Conservation (phyloP, 192 early-diverging fungal genomes). For the Fimicolochytrium jonesii region DNA sequence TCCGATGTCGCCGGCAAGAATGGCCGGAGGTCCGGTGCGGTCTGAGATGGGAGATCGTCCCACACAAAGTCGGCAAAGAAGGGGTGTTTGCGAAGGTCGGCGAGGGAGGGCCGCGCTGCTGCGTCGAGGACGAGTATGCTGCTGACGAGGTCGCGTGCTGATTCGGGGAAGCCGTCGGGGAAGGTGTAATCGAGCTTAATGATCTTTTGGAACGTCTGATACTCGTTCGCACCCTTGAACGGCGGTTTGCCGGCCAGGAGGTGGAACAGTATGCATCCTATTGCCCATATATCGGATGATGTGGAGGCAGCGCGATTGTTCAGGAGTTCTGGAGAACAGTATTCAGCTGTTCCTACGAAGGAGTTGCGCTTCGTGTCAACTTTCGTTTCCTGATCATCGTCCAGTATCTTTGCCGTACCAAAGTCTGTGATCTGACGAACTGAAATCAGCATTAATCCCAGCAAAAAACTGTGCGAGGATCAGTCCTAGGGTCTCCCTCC, state of each 20-base stretch:
- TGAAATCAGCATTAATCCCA: too few relatives aligned
- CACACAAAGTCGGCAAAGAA: slow-evolving; percentile 81
- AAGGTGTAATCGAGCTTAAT: slow-evolving; percentile 81
- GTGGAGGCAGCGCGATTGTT: slow-evolving; percentile 70
- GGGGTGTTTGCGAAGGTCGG: slow-evolving; percentile 66
- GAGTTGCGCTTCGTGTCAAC: slow-evolving; percentile 69
- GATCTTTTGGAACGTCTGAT: slow-evolving; percentile 95
- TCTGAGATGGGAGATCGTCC: slow-evolving; percentile 4
- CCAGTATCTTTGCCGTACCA: slow-evolving; percentile 83
- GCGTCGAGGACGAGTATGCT: slow-evolving; percentile 68
- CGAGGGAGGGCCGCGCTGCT: slow-evolving; percentile 45
- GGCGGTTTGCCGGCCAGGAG: slow-evolving; percentile 84
- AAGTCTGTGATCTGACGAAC: slow-evolving; percentile 94
- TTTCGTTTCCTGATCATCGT: not conserved
- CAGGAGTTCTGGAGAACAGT: slow-evolving; percentile 94
- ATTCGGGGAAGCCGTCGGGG: slow-evolving; percentile 67
- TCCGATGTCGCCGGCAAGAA: slow-evolving; percentile 18
- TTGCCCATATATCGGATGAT: slow-evolving; percentile 56
- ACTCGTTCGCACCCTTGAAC: slow-evolving; percentile 93
- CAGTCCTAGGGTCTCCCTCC: too few relatives aligned
- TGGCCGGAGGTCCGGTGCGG: slow-evolving; percentile 36
- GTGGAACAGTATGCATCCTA: slow-evolving; percentile 90
- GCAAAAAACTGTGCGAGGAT: too few relatives aligned
- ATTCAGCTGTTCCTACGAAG: slow-evolving; percentile 99
- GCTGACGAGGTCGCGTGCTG: slow-evolving; percentile 73